phyloP scores from a whole-genome alignment of 139 green algal species.

The Bryopsis sp. region DNA sequence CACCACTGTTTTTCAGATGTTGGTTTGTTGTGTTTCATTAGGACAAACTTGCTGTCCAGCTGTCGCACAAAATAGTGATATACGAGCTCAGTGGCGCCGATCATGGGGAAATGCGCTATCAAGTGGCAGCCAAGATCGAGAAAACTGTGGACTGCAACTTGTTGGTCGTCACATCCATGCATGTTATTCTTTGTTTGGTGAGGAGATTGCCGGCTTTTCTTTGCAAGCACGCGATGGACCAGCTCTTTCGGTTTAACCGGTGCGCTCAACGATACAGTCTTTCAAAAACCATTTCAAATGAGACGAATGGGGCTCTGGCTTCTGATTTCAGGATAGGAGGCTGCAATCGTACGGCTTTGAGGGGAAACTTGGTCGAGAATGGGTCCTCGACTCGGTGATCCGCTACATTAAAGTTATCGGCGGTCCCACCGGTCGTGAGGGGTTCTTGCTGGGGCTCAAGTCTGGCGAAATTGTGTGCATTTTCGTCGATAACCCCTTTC shows the following conservation, averaged over 20 bases:
- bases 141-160: conserved; percentile 74
- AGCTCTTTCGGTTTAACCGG: not conserved
- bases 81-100: conserved; percentile 50
- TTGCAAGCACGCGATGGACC: not conserved
- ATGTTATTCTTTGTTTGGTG: conserved; percentile 69
- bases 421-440: conserved; percentile 50
- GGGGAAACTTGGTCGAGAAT: conserved; percentile 56
- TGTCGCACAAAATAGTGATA: conserved; percentile 59
- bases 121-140: conserved; percentile 47
- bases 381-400: conserved; percentile 62
- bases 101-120: conserved; percentile 18
- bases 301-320: too few species aligned
- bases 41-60: conserved; percentile 72
- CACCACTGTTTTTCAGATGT: too few species aligned
- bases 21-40: too few species aligned
- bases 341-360: conserved; percentile 73
- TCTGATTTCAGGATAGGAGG: conserved; percentile 50
- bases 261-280: too few species aligned
- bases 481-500: conserved; percentile 71
- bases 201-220: not conserved
- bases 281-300: too few species aligned
- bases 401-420: conserved; percentile 77
- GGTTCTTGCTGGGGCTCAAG: conserved; percentile 67
- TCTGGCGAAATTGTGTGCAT: conserved; percentile 39
- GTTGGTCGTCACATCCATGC: conserved; percentile 60